phyloP scores from a whole-genome alignment of 2,329 filamentous ascomycete genomes.

The Trichoderma sp. region DNA sequence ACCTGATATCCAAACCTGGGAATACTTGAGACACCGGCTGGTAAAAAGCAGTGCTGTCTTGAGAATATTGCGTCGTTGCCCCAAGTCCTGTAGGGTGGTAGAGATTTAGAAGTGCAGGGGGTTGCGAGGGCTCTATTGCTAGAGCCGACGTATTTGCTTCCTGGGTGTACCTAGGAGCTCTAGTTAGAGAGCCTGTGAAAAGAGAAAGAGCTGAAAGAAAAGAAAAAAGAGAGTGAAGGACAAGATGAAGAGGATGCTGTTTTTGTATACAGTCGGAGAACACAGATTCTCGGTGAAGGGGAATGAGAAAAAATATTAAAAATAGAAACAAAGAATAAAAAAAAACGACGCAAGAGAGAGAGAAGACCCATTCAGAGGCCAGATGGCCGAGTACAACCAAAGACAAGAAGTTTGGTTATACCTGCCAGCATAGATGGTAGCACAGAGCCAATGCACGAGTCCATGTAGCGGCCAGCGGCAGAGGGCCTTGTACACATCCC shows the following conservation, averaged over 20 bases:
- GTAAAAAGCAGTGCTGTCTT: slow-evolving; percentile 51
- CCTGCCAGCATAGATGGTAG: slow-evolving; percentile 44
- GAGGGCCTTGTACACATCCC: slow-evolving; percentile 15
- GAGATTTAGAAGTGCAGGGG: slow-evolving; percentile 49
- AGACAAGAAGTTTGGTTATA: slow-evolving; percentile 35
- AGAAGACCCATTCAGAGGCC: slow-evolving; percentile 1
- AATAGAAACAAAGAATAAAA: not conserved
- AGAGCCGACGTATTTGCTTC: slow-evolving; percentile 52
- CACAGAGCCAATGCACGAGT: slow-evolving; percentile 32
- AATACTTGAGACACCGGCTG: slow-evolving; percentile 43
- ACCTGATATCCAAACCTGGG: slow-evolving; percentile 50
- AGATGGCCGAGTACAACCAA: slow-evolving; percentile 29
- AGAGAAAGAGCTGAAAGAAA: not conserved
- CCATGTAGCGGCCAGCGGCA: slow-evolving; percentile 18
- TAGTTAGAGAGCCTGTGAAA: slow-evolving; percentile 22
- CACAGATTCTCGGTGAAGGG: slow-evolving; percentile 4
- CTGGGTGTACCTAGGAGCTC: slow-evolving; percentile 50
- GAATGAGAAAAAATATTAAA: not conserved
- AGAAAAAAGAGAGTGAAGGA: not conserved
- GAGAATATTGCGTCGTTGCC: slow-evolving; percentile 46
- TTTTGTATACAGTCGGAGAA: not conserved
- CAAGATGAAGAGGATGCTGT: not conserved
- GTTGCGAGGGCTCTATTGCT: slow-evolving; percentile 53
- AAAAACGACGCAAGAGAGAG: slow-evolving; percentile 23
- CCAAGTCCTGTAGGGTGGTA: slow-evolving; percentile 50